Percentiles rank a stretch among this genome's conserved stretches.
Evolutionary conservation across 2,329 filamentous ascomycete species (phyloP).

Genomic region (Penicillium sp.): DNA sequence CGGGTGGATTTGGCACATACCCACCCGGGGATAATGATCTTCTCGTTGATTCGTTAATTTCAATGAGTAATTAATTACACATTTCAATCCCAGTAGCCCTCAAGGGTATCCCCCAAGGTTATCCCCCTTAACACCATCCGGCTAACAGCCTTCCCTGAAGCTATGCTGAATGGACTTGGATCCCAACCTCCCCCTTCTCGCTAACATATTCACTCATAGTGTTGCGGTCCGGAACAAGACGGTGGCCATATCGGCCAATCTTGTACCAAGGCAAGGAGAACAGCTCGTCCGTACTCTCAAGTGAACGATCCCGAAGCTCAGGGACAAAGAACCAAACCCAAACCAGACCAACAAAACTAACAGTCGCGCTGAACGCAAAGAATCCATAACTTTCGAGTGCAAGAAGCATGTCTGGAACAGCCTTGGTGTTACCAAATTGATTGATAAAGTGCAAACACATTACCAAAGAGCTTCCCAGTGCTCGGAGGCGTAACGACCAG

Average conservation of each 20-base stretch:
- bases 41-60: too few relatives aligned
- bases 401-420: conserved; percentile 7
- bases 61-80: too few relatives aligned
- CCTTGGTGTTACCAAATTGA: conserved; percentile 9
- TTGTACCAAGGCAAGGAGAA: conserved; percentile 9
- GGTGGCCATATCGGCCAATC: conserved; percentile 12
- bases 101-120: too few relatives aligned
- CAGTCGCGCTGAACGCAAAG: background rate
- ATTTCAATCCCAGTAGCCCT: too few relatives aligned
- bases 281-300: conserved; percentile 7
- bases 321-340: conserved; percentile 16
- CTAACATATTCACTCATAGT: too few relatives aligned
- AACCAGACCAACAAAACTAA: conserved; percentile 1
- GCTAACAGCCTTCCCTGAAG: too few relatives aligned
- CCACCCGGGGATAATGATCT: too few relatives aligned
- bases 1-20: too few relatives aligned
- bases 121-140: too few relatives aligned
- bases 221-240: too few relatives aligned
- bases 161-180: too few relatives aligned
- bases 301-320: background rate
- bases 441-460: conserved; percentile 12
- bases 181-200: too few relatives aligned
- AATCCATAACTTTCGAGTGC: background rate
- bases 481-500: conserved; percentile 1
- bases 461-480: conserved; percentile 1